Evolutionary conservation across 768 basidiomycete genomes (phyloP).

Genomic region (Boletellus ananas): DNA sequence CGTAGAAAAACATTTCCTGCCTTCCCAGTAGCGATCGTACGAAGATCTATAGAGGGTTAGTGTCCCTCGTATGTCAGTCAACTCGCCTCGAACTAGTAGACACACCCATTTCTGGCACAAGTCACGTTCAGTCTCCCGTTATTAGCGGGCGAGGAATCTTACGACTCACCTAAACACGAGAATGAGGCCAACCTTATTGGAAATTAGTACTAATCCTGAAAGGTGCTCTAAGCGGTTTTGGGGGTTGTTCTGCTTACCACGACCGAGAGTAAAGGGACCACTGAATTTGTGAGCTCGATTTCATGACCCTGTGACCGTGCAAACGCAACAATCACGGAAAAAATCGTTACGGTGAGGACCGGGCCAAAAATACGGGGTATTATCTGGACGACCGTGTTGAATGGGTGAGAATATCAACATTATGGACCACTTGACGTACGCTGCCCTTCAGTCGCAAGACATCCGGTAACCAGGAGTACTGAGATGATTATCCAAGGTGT

Average conservation of each 20-base stretch:
- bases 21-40: constrained; percentile 87
- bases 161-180: constrained; percentile 73
- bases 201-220: background rate
- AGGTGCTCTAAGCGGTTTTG: background rate
- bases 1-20: constrained; percentile 76
- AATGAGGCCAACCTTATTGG: constrained; percentile 73
- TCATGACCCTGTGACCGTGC: constrained; percentile 53
- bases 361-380: constrained; percentile 72
- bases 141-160: background rate
- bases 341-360: constrained; percentile 78
- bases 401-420: background rate
- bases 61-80: background rate
- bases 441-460: constrained; percentile 81
- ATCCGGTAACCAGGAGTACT: constrained; percentile 91
- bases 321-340: constrained; percentile 60
- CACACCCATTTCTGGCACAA: constrained; percentile 59
- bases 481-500: constrained; percentile 1
- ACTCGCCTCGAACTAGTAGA: background rate
- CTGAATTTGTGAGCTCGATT: constrained; percentile 72
- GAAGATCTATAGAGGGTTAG: constrained; percentile 52
- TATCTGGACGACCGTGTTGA: constrained; percentile 43
- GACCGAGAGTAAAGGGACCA: constrained; percentile 84
- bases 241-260: constrained; percentile 55
- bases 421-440: constrained; percentile 41
- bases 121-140: background rate